phyloP scores from a whole-genome alignment of 2,329 filamentous ascomycete genomes.

The Paecilomyces variotii region DNA sequence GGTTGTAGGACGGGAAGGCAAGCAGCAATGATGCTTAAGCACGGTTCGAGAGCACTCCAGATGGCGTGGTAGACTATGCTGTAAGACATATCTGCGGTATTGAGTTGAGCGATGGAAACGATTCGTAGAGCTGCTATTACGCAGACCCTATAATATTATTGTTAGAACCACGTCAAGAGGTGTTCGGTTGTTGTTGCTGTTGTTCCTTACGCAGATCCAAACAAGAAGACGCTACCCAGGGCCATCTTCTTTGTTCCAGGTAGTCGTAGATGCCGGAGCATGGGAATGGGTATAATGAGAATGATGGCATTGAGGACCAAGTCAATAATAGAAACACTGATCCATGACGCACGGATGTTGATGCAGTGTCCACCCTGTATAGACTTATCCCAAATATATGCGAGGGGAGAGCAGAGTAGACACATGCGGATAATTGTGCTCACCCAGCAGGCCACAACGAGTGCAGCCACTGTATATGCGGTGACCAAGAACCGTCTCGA shows the following conservation, averaged over 20 bases:
- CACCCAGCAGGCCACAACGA: not conserved
- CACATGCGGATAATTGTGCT: not conserved
- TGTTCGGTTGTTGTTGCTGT: too few relatives aligned
- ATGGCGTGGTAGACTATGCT: not conserved
- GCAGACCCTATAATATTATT: not conserved
- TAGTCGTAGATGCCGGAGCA: conserved; percentile 2
- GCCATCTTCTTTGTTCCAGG: conserved; percentile 1
- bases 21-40: not conserved
- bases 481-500: not conserved
- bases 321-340: not conserved
- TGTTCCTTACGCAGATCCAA: not conserved
- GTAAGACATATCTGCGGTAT: not conserved
- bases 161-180: not conserved
- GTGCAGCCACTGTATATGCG: not conserved
- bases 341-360: not conserved
- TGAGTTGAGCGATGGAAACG: not conserved
- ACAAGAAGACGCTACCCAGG: not conserved
- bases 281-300: not conserved
- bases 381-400: not conserved
- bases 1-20: not conserved
- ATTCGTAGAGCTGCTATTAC: not conserved
- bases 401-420: not conserved
- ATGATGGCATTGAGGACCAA: not conserved
- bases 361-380: not conserved
- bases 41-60: not conserved